A percentile compares a stretch with the other conserved stretches of the same genome.
These are phyloP conservation scores for Colletotrichum sp. DNA, from an alignment of 2,329 filamentous ascomycete genomes.

Conservation along the genomic window DNA sequence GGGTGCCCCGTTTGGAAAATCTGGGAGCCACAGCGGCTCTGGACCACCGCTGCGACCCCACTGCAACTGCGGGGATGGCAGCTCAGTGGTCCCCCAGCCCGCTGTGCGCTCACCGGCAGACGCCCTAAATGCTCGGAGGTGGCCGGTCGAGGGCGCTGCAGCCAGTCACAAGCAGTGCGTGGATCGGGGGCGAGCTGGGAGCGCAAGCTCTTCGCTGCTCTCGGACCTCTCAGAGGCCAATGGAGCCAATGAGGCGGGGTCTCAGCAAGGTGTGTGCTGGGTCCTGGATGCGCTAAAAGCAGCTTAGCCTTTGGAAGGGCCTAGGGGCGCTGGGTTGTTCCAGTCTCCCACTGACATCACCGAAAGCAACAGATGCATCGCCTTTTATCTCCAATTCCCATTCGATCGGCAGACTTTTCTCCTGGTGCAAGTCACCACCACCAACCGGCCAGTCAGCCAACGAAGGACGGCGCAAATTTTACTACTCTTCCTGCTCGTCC, in stretches of 20 bases:
- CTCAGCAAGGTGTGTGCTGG: conserved; percentile 1
- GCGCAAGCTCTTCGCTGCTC: not conserved
- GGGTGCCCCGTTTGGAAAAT: not conserved
- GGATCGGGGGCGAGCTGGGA: not conserved
- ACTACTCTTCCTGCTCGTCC: not conserved
- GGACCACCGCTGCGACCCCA: not conserved
- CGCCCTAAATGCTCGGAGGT: not conserved
- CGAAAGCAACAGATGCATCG: conserved; percentile 18
- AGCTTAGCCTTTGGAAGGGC: not conserved
- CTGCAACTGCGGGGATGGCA: not conserved
- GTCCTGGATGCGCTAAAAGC: conserved; percentile 3
- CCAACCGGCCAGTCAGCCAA: not conserved
- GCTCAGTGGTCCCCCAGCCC: not conserved
- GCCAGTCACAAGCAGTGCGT: not conserved
- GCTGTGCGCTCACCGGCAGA: not conserved
- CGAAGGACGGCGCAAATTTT: not conserved
- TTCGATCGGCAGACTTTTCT: conserved; percentile 11
- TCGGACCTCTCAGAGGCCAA: conserved; percentile 13
- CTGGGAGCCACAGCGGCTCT: not conserved
- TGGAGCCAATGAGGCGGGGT: not conserved
- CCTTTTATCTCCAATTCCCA: conserved; percentile 7
- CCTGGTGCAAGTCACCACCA: not conserved
- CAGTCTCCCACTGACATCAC: conserved; percentile 17
- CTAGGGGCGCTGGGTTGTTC: conserved; percentile 5
- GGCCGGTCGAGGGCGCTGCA: not conserved